Base-by-base conservation (phyloP, 2,329 filamentous ascomycete genomes). In the Exophiala sp. region DNA sequence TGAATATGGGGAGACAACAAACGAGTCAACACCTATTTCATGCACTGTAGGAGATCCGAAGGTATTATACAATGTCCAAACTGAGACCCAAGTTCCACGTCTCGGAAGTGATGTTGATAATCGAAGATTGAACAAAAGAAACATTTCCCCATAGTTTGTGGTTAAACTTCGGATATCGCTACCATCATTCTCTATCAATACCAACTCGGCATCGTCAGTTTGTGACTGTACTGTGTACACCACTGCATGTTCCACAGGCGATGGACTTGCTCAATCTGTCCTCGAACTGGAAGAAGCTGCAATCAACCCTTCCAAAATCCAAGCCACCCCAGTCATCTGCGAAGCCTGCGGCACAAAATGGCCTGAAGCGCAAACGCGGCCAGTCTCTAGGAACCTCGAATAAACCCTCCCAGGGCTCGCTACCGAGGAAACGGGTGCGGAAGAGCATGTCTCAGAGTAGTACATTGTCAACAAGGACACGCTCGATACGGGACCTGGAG, bases 211-310 rank as follows among this genome's bases (percentile, higher is more conserved):
- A 18, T 12, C 20, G 20, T 18, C 20, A 29, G 7, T 24, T 43
- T 9, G 35, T 29, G 24, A 29, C 24, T 29, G 3, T 4, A 5
- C 4, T 20, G n/a, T 41, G 14, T 9, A 41, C 39, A 20, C 24
- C 2, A 29, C 7, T 29, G 24, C 5, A 10, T 18, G 29, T 24
- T 36, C 18, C 21, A 29, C 9, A 21, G 32, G 34, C 32, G 14
- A 58, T 76, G 73, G 73, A 77, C 59, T 55, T 69, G 32, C 71
- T 70, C 54, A 67, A 65, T 43, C 68, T 78, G 41, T 78, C 75
- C 52, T 72, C 71, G 56, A 78, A 78, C 64, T 78, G 75, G 75
- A 77, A 75, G 63, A 77, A 73, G 64, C 68, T 78, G 53, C 75
- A 77, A 65, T 67, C 67, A 56, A 72, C 70, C n/a, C 62, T 77